Evolutionary conservation across 768 basidiomycete genomes (phyloP), one percentile per base, ranked within the genome.

Genomic region (Mycena alexandri): DNA sequence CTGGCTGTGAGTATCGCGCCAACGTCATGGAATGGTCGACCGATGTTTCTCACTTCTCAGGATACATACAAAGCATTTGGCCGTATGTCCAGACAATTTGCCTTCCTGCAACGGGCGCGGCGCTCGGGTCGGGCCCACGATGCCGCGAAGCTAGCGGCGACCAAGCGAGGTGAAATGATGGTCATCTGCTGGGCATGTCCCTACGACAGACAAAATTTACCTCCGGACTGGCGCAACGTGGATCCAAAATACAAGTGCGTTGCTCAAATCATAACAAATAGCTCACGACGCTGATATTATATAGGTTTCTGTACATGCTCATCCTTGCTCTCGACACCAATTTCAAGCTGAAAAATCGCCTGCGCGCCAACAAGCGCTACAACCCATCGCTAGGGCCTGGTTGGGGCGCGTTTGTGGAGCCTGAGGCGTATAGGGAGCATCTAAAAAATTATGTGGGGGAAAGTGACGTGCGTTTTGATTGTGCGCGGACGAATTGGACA

Each of bases 331-430:
- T 65, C 17, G 66, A 68, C 42, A 63, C 63, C 17, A 68, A 68
- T 41, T 68, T 68, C 34, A 19, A 61, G 21, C 36, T 68, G 29
- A 63, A 63, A 43, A 65, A 57, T 34, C 16, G 54, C 2, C 5
- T 65, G 4, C 55, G 63, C 25, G 19, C 58, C 53, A 77, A 66
- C 17, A 72, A 56, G 25, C 24, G 53, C n/a, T 43, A 52, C 29
- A 61, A 69, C 34, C 60, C 61, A 22, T 22, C 34, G 8, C 59
- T 71, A 7, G 70, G 71, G 34, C 34, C 34, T 5, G 34, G 34
- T 36, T 36, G 34, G 34, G 34, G 34, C 34, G 34, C 34, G 7
- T 72, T 66, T 38, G 71, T 72, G 21, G 19, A 29, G 43, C 72
- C 54, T 22, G 41, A 11, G 11, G 60, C 51, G 22, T 60, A 68